These are phyloP conservation scores for Neonectria neomacrospora DNA, from an alignment of 2,329 filamentous ascomycete genomes.

Conservation along the genomic window DNA sequence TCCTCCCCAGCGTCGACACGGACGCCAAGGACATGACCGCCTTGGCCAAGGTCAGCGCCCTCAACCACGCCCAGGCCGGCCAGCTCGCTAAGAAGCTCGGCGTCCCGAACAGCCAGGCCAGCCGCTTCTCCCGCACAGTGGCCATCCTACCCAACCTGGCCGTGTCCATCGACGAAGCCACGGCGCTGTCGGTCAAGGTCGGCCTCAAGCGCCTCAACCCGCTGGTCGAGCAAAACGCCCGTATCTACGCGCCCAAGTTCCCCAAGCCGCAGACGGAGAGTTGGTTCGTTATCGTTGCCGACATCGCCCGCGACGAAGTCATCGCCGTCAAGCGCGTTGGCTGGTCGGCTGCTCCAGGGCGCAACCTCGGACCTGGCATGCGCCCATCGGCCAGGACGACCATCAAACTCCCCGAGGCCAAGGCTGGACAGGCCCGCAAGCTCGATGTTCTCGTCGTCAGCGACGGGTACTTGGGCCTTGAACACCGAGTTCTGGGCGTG, in stretches of 20 bases:
- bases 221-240: slow-evolving; percentile 71
- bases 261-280: slow-evolving; percentile 96
- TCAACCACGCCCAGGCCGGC: slow-evolving; percentile 50
- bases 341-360: slow-evolving; percentile 63
- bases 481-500: slow-evolving; percentile 60
- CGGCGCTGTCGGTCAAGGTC: slow-evolving; percentile 71
- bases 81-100: slow-evolving; percentile 62
- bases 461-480: slow-evolving; percentile 86
- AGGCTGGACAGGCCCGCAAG: slow-evolving; percentile 62
- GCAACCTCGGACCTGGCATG: slow-evolving; percentile 53
- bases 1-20: slow-evolving; percentile 77
- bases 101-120: slow-evolving; percentile 57
- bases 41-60: slow-evolving; percentile 56
- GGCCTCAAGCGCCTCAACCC: slow-evolving; percentile 74
- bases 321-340: slow-evolving; percentile 86
- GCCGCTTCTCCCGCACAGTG: slow-evolving; percentile 67
- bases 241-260: slow-evolving; percentile 88
- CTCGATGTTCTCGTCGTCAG: slow-evolving; percentile 83
- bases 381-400: slow-evolving; percentile 65
- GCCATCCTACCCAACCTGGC: slow-evolving; percentile 75
- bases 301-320: slow-evolving; percentile 76
- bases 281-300: slow-evolving; percentile 85
- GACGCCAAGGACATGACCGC: slow-evolving; percentile 55
- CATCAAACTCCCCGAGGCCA: slow-evolving; percentile 68
- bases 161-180: slow-evolving; percentile 70